These are phyloP conservation scores for Colletotrichum sansevieriae DNA, from an alignment of 2,329 filamentous ascomycete genomes.

Conservation along the genomic window DNA sequence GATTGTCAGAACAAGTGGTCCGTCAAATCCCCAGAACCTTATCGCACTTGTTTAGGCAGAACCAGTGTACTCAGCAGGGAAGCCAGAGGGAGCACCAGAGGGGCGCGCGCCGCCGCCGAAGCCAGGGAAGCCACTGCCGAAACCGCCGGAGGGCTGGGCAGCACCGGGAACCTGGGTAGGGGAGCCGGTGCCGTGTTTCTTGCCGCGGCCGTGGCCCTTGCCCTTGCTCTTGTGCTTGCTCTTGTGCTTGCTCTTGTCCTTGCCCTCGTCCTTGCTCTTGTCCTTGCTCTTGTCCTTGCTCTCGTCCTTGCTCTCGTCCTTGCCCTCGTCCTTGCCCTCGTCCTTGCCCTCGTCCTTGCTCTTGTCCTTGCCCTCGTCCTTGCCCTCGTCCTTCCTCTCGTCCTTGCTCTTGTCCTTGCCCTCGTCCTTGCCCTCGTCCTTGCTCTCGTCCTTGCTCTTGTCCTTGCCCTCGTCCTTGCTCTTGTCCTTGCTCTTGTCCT, in stretches of 20 bases:
- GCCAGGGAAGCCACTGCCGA: slow-evolving; percentile 25
- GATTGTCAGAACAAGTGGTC: slow-evolving; percentile 19
- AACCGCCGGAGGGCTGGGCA: slow-evolving; percentile 33
- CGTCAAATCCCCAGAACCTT: neutral
- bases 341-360: too few species aligned
- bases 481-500: neutral
- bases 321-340: too few species aligned
- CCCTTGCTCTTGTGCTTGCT: slow-evolving; percentile 12
- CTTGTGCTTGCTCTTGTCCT: neutral
- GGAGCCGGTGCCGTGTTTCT: slow-evolving; percentile 32
- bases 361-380: too few species aligned
- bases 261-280: too few species aligned
- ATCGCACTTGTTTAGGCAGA: slow-evolving; percentile 19
- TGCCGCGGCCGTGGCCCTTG: slow-evolving; percentile 24
- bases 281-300: too few species aligned
- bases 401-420: neutral
- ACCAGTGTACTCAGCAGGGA: slow-evolving; percentile 18
- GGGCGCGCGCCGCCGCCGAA: slow-evolving; percentile 21
- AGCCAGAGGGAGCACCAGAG: slow-evolving; percentile 8
- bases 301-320: too few species aligned
- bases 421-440: slow-evolving; percentile 1
- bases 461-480: neutral
- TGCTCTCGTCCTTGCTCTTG: slow-evolving; percentile 6
- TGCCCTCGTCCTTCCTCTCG: too few species aligned
- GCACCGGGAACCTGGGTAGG: slow-evolving; percentile 36